Evolutionary conservation across 2,329 filamentous ascomycete species (phyloP).

Genomic region (Arthrobotrys conoides): DNA sequence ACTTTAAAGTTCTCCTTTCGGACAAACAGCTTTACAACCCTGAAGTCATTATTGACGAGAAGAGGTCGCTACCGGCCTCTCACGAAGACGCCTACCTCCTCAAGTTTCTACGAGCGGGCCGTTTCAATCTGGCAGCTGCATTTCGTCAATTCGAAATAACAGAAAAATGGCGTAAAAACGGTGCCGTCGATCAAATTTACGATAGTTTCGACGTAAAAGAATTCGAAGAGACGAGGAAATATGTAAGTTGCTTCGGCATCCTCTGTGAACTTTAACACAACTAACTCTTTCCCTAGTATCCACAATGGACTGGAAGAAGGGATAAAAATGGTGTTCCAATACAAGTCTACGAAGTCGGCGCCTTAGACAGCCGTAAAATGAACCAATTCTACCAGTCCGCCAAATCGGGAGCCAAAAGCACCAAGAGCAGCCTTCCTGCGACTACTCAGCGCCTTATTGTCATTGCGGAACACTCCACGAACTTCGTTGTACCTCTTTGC

Average conservation of each 20-base stretch:
- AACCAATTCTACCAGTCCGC: slow-evolving; percentile 80
- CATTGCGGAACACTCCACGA: slow-evolving; percentile 92
- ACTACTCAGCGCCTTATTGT: slow-evolving; percentile 90
- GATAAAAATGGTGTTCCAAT: slow-evolving; percentile 92
- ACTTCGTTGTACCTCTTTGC: slow-evolving; percentile 88
- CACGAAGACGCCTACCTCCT: slow-evolving; percentile 45
- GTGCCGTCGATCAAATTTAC: slow-evolving; percentile 41
- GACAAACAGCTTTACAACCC: slow-evolving; percentile 50
- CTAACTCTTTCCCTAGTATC: slow-evolving; percentile 74
- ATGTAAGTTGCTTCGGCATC: slow-evolving; percentile 72
- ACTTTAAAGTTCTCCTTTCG: slow-evolving; percentile 53
- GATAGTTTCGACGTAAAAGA: slow-evolving; percentile 50
- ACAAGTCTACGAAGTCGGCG: slow-evolving; percentile 88
- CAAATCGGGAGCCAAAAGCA: slow-evolving; percentile 74
- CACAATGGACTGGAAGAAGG: slow-evolving; percentile 92
- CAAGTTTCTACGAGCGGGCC: slow-evolving; percentile 43
- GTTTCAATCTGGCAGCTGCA: slow-evolving; percentile 37
- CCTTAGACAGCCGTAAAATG: slow-evolving; percentile 86
- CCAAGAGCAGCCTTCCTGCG: slow-evolving; percentile 69
- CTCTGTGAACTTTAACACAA: neutral
- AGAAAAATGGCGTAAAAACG: slow-evolving; percentile 43
- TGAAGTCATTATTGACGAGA: slow-evolving; percentile 52
- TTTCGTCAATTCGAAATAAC: slow-evolving; percentile 44
- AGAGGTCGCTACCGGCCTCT: slow-evolving; percentile 31
- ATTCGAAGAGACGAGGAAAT: slow-evolving; percentile 74